These are phyloP conservation scores for Scleroderma bovista DNA, from an alignment of 768 basidiomycete species.

Conservation along the genomic window DNA sequence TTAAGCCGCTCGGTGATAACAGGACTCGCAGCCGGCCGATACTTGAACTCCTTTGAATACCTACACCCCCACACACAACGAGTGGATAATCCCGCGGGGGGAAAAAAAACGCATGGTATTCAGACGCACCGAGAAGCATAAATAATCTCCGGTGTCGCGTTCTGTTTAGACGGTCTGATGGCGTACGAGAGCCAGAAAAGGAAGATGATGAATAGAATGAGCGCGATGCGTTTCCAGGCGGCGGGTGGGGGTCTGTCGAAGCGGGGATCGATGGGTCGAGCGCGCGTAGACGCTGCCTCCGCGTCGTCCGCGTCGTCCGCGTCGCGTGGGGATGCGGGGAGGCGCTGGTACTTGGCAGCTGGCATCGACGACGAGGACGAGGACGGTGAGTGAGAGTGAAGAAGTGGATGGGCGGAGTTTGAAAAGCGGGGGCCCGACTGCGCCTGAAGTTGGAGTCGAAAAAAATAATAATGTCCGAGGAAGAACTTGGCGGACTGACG, in stretches of 20 bases:
- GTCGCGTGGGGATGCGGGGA: not conserved
- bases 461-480: slow-evolving; percentile 9
- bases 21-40: slow-evolving; percentile 79
- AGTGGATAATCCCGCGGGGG: too few relatives aligned
- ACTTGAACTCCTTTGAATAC: slow-evolving; percentile 80
- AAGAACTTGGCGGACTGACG: slow-evolving; percentile 3
- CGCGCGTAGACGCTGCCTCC: not conserved
- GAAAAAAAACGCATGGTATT: not conserved
- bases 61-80: slow-evolving; percentile 38
- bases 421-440: too few relatives aligned
- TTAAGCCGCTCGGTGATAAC: slow-evolving; percentile 71
- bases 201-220: slow-evolving; percentile 37
- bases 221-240: slow-evolving; percentile 40
- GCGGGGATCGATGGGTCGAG: slow-evolving; percentile 14
- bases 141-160: slow-evolving; percentile 41
- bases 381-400: not conserved
- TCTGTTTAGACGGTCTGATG: slow-evolving; percentile 20
- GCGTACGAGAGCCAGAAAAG: slow-evolving; percentile 42
- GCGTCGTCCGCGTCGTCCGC: not conserved
- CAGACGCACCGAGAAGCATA: slow-evolving; percentile 57
- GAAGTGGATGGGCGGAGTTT: slow-evolving; percentile 21
- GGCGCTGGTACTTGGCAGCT: slow-evolving; percentile 1
- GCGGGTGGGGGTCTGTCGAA: slow-evolving; percentile 38
- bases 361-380: slow-evolving; percentile 1
- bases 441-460: too few relatives aligned